Conservation (phyloP, 352 stramenopile species). For the Aphanomyces invadans region DNA sequence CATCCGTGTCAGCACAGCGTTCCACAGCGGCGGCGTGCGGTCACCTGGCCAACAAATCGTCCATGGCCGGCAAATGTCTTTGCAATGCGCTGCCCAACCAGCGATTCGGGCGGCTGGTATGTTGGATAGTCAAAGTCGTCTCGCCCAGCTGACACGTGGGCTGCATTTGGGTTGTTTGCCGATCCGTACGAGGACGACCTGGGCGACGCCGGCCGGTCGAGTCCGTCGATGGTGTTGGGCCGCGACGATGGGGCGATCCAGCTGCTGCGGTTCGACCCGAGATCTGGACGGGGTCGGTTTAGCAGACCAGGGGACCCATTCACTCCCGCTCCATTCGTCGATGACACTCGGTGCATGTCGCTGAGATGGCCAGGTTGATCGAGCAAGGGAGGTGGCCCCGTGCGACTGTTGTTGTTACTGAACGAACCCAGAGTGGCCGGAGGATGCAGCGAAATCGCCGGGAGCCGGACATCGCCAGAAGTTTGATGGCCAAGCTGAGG, state of each 20-base stretch:
- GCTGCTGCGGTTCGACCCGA: neutral
- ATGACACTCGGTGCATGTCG: neutral
- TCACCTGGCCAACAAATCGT: conserved; percentile 69
- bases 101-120: conserved; percentile 36
- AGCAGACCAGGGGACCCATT: neutral
- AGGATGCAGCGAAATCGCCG: neutral
- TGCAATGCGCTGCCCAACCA: conserved; percentile 72
- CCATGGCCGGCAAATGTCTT: conserved; percentile 75
- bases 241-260: neutral
- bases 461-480: neutral
- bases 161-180: neutral
- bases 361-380: neutral
- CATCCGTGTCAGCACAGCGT: neutral
- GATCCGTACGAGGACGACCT: too few species aligned
- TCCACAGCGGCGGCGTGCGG: neutral
- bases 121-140: conserved; percentile 21
- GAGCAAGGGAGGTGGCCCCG: neutral
- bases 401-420: neutral
- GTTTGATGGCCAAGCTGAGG: neutral
- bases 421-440: neutral
- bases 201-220: neutral
- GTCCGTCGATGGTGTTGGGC: neutral
- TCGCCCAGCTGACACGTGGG: neutral
- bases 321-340: neutral
- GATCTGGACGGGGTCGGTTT: neutral